These are phyloP conservation scores for Aureobasidium sp. DNA, from an alignment of 2,329 filamentous ascomycete species.

Conservation along the genomic window DNA sequence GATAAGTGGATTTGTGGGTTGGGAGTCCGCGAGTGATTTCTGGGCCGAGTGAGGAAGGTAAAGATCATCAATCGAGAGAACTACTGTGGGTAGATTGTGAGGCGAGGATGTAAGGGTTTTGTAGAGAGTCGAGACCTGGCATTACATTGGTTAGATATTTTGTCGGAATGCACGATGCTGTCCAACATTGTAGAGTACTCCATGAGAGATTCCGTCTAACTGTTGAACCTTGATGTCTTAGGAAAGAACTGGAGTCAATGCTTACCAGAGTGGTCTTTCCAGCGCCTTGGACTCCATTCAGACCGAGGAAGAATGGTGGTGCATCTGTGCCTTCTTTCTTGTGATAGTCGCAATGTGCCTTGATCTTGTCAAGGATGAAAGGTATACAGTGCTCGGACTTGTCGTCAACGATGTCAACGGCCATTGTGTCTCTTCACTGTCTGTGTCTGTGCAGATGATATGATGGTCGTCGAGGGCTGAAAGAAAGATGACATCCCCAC, in stretches of 20 bases:
- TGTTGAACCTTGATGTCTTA: too few species aligned
- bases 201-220: too few species aligned
- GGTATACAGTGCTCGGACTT: slow-evolving; percentile 70
- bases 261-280: slow-evolving; percentile 82
- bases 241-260: not conserved
- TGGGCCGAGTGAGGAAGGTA: slow-evolving; percentile 70
- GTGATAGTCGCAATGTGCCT: slow-evolving; percentile 39
- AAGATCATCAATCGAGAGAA: slow-evolving; percentile 82
- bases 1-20: slow-evolving; percentile 66
- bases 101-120: slow-evolving; percentile 49
- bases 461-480: not conserved
- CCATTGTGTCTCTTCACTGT: not conserved
- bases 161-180: not conserved
- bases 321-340: slow-evolving; percentile 28
- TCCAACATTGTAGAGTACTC: not conserved
- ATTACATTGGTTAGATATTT: not conserved
- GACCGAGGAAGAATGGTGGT: slow-evolving; percentile 72
- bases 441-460: not conserved
- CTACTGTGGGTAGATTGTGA: slow-evolving; percentile 55
- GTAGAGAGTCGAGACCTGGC: slow-evolving; percentile 53
- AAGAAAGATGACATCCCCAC: not conserved
- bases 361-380: slow-evolving; percentile 60
- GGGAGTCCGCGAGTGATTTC: slow-evolving; percentile 51
- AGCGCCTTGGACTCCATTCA: slow-evolving; percentile 86
- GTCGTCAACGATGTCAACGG: slow-evolving; percentile 58